Evolutionary conservation across 805 yeast species (phyloP).

Genomic region (Cyberlindnera petersonii): DNA sequence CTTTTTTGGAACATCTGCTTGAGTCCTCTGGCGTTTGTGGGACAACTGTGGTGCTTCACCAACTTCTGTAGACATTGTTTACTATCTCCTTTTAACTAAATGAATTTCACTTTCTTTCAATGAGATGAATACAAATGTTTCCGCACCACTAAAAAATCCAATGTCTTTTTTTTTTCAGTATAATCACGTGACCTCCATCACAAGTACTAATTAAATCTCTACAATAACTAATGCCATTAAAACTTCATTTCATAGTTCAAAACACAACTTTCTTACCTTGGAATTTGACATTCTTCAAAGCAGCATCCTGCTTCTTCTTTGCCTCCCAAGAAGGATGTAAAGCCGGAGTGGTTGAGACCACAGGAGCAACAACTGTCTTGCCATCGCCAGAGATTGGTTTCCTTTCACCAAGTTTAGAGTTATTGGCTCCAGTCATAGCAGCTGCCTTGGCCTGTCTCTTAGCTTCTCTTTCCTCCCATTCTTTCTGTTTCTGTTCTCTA

Average conservation of each 20-base stretch:
- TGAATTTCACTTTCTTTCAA: too few relatives aligned
- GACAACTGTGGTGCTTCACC: conserved; percentile 1
- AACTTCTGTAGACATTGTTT: neutral
- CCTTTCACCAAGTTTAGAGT: conserved; percentile 38
- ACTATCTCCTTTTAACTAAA: neutral
- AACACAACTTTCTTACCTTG: conserved; percentile 83
- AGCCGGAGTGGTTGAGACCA: conserved; percentile 12
- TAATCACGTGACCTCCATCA: conserved; percentile 2
- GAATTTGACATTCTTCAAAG: conserved; percentile 60
- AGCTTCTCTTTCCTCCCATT: conserved; percentile 67
- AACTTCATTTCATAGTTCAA: conserved; percentile 38
- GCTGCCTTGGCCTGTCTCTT: conserved; percentile 52
- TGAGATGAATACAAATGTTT: too few relatives aligned
- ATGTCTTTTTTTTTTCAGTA: conserved; percentile 1
- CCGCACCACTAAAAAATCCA: too few relatives aligned
- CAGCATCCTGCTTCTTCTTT: conserved; percentile 67
- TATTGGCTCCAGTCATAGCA: conserved; percentile 37
- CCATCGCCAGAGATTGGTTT: conserved; percentile 6
- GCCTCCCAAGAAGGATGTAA: conserved; percentile 99
- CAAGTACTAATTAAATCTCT: neutral
- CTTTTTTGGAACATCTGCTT: conserved; percentile 10
- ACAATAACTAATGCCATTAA: neutral
- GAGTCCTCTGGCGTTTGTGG: conserved; percentile 11
- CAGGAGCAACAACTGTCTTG: conserved; percentile 15
- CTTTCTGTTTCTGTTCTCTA: conserved; percentile 55